A percentile compares a stretch with the other conserved stretches of the same genome.
These are phyloP conservation scores for Coemansia asiatica DNA, from an alignment of 192 early-diverging fungal species.

Conservation along the genomic window DNA sequence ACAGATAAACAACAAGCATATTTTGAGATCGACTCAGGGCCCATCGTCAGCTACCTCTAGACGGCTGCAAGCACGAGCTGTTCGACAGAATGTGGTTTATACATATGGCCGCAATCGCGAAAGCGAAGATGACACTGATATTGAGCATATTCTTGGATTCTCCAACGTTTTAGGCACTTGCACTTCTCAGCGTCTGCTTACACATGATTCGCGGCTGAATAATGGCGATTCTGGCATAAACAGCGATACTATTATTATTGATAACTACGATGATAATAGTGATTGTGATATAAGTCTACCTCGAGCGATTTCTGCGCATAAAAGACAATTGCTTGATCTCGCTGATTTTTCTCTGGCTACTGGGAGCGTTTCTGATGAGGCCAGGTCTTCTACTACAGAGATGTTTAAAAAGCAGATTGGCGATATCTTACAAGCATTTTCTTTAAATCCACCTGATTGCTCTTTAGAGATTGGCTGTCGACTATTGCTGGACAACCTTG, in stretches of 20 bases:
- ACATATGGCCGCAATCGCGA: conserved; percentile 48
- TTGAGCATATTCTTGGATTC: conserved; percentile 20
- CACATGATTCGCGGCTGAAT: not conserved
- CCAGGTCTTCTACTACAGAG: conserved; percentile 3
- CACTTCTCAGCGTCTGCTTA: conserved; percentile 19
- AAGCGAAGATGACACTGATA: conserved; percentile 19
- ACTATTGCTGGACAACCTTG: conserved; percentile 23
- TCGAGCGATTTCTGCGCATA: not conserved
- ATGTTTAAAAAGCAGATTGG: conserved; percentile 29
- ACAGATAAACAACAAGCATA: conserved; percentile 17
- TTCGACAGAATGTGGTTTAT: conserved; percentile 43
- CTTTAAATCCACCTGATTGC: not conserved
- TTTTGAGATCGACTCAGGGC: conserved; percentile 17
- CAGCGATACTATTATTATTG: too few species aligned
- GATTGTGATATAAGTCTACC: not conserved
- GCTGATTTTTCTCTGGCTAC: not conserved
- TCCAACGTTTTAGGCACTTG: conserved; percentile 1
- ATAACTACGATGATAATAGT: too few species aligned
- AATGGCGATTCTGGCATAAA: not conserved
- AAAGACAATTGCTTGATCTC: conserved; percentile 11
- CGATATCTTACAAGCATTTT: conserved; percentile 28
- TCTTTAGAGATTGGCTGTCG: conserved; percentile 15
- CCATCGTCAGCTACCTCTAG: conserved; percentile 44
- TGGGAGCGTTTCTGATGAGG: not conserved
- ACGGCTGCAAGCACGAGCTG: conserved; percentile 41